A percentile compares a stretch with the other conserved stretches of the same genome.
phyloP scores from a whole-genome alignment of 495 filamentous ascomycete species.

The Penicillium subrubescens region DNA sequence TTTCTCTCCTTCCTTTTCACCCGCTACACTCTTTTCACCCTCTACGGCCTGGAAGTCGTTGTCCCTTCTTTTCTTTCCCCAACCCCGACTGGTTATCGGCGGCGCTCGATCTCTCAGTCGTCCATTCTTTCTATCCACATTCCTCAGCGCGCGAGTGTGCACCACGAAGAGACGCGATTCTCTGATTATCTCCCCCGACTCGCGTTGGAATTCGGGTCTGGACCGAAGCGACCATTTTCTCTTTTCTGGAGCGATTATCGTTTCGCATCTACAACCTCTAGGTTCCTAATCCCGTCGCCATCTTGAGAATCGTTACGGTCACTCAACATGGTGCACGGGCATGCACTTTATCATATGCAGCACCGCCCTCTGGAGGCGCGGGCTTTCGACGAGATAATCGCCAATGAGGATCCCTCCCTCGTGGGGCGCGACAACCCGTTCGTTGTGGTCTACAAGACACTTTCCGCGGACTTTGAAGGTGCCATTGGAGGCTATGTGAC shows the following conservation, averaged over 20 bases:
- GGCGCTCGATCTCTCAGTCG: conserved; percentile 28
- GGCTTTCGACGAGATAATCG: conserved; percentile 13
- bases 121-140: conserved; percentile 40
- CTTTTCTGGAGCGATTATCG: conserved; percentile 16
- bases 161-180: conserved; percentile 21
- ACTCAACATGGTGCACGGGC: conserved; percentile 32
- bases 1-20: conserved; percentile 3
- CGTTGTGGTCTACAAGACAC: conserved; percentile 23
- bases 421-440: conserved; percentile 23
- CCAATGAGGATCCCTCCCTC: not conserved
- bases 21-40: conserved; percentile 10
- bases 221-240: conserved; percentile 6
- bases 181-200: conserved; percentile 10
- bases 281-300: not conserved
- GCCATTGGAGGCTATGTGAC: conserved; percentile 19
- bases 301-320: not conserved
- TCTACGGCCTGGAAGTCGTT: conserved; percentile 34
- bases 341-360: conserved; percentile 28
- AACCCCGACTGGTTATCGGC: conserved; percentile 26
- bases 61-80: conserved; percentile 29
- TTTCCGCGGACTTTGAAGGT: conserved; percentile 17
- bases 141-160: conserved; percentile 23
- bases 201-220: conserved; percentile 28
- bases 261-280: not conserved
- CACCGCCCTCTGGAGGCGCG: conserved; percentile 22